phyloP scores from a whole-genome alignment of 108 stramenopile species.

The Mediolabrus comicus region DNA sequence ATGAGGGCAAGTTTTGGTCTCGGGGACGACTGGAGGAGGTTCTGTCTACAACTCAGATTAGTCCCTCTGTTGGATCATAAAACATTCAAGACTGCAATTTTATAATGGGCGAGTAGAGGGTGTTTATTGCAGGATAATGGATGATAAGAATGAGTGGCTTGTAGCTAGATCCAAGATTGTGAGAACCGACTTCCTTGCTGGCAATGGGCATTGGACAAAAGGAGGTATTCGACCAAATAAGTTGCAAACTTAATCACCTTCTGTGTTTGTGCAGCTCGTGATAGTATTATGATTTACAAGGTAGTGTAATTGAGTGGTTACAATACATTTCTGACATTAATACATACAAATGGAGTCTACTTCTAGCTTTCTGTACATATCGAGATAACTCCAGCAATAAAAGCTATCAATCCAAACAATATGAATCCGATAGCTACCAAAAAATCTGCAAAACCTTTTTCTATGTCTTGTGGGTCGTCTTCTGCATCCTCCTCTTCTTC shows the following conservation, averaged over 20 bases:
- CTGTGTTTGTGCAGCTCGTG: too few species aligned
- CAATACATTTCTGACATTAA: too few species aligned
- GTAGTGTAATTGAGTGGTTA: too few species aligned
- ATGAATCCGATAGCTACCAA: slow-evolving; percentile 64
- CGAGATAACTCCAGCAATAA: slow-evolving; percentile 64
- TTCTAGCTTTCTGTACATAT: slow-evolving; percentile 24
- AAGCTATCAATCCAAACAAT: slow-evolving; percentile 64
- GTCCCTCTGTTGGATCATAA: neutral
- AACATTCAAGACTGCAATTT: neutral
- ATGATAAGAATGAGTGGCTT: neutral
- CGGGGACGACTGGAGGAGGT: neutral
- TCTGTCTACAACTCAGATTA: neutral
- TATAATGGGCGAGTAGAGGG: neutral
- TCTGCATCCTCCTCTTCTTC: slow-evolving; percentile 14
- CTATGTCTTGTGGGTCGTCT: slow-evolving; percentile 33
- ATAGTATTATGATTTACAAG: neutral
- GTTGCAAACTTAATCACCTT: neutral
- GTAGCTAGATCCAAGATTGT: neutral
- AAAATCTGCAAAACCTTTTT: slow-evolving; percentile 49
- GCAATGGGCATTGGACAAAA: neutral
- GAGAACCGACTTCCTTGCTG: neutral
- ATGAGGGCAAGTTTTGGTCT: too few species aligned
- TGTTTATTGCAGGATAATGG: neutral
- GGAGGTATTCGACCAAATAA: neutral
- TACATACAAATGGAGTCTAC: neutral